Base-by-base conservation (phyloP, 2,329 filamentous ascomycete genomes). In the Arthrobotrys pseudoclavata region DNA sequence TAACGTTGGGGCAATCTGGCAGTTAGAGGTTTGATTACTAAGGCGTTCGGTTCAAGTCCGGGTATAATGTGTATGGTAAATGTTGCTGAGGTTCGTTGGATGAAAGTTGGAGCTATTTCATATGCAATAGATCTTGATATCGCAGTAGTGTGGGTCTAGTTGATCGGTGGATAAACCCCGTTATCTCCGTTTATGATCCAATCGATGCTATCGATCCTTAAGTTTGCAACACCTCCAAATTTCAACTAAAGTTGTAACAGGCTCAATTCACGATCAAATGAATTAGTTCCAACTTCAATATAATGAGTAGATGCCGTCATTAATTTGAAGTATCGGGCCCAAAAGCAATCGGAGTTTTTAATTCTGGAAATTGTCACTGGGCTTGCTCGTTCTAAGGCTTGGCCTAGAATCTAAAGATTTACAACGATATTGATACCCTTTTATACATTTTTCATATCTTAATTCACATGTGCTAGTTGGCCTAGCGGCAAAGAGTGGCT, bases 21-120 rank as follows among this genome's bases (percentile, higher is more conserved):
- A n/a, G 52, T 31, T 45, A 24, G 13, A 24, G 6, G 15, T 20
- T 22, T 61, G 69, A 74, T 74, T 67, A 74, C 40, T 74, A 74
- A 74, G 69, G 22, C 20, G 24, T 26, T 31, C 48, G 68, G 57
- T 37, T 50, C 37, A 57, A 71, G 57, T 42, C 50, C 69, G 69
- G 69, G 29, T 42, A 64, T 47, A 57, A 12, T 7, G 50, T 24
- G 20, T 53, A 42, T 52, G 13, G 13, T 13, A 10, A 13, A 63
- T 63, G 24, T 15, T 12, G 13, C 37, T 31, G 40, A 60, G 31
- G 31, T 42, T 42, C 12, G 31, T 42, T 42, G 1, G 55, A 42
- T 42, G 34, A 3, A 42, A 24, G 55, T 37, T 50, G 18, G 42
- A 22, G 42, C 47, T 52, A 26, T 24, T 22, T 24, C 42, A 20